Conservation (phyloP, 805 yeast genomes). For the Teunomyces gatunensis region DNA sequence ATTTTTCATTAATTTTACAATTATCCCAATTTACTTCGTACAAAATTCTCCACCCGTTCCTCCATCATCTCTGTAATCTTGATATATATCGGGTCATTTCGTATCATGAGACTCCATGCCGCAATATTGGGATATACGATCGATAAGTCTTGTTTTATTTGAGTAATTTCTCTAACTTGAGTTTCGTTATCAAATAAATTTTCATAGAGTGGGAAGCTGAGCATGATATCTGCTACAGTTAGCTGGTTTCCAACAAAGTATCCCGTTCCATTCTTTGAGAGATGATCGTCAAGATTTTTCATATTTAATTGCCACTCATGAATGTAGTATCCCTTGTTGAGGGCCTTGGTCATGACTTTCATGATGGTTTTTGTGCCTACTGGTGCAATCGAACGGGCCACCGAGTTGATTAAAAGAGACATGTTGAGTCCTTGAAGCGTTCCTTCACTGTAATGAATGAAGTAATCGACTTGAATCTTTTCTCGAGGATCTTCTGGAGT, state of each 20-base stretch:
- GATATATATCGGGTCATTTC: slow-evolving; percentile 31
- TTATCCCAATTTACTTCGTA: slow-evolving; percentile 4
- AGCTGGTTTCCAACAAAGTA: slow-evolving; percentile 50
- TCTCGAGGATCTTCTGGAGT: slow-evolving; percentile 20
- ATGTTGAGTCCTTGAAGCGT: slow-evolving; percentile 52
- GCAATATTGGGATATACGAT: slow-evolving; percentile 35
- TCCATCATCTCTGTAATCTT: slow-evolving; percentile 32
- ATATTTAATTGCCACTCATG: slow-evolving; percentile 45
- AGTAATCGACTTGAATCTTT: slow-evolving; percentile 48
- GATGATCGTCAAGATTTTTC: slow-evolving; percentile 38
- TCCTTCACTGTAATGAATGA: slow-evolving; percentile 59
- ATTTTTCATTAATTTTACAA: background rate
- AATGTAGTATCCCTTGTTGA: slow-evolving; percentile 48
- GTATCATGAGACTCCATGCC: slow-evolving; percentile 34
- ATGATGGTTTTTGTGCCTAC: slow-evolving; percentile 47
- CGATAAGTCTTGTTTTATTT: slow-evolving; percentile 29
- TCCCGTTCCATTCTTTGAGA: slow-evolving; percentile 28
- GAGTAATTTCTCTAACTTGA: slow-evolving; percentile 32
- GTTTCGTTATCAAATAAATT: slow-evolving; percentile 36
- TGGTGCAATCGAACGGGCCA: slow-evolving; percentile 45
- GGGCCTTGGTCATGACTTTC: slow-evolving; percentile 39
- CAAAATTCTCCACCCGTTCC: slow-evolving; percentile 20
- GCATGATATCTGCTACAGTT: slow-evolving; percentile 57
- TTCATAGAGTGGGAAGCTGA: slow-evolving; percentile 45
- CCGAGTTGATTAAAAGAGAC: slow-evolving; percentile 35